Evolutionary conservation across 805 yeast species (phyloP), one percentile per base, ranked within the genome.

Genomic region (Sporopachydermia quercuum): DNA sequence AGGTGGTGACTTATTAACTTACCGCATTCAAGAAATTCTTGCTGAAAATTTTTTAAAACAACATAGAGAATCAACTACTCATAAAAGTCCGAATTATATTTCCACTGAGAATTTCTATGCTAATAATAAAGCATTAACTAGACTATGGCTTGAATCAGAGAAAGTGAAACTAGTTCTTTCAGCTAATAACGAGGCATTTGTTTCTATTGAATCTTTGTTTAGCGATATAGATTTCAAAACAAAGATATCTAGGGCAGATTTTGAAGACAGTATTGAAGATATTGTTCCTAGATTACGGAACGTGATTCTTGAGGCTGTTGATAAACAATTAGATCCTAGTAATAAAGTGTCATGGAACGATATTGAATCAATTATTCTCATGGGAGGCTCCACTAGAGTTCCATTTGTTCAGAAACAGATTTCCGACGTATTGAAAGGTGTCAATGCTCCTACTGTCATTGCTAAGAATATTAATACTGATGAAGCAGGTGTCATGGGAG

Each of bases 401-500:
- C 98, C 98, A 13, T 69, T 81, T 51, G 80, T 91, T 37, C 91
- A 85, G 57, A 67, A 71, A 42, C 27, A 39, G 27, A 60, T 78
- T 35, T 23, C 37, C 8, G 15, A 41, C 5, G 42, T 42, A n/a
- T 43, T 48, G 8, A 49, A 45, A 1, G 84, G 79, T 1, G 73
- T 72, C 15, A 78, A 73, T 2, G 54, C 63, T 38, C 13, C 8
- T 8, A n/a, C n/a, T 8, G 13, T n/a, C 13, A 65, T 87, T 34
- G 68, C 94, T 16, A 85, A 78, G 56, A 83, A 78, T 39, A 93
- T 91, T 36, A 91, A 91, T 57, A 91, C 98, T 0, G 98, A 91
- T 58, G 98, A 91, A 62, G 77, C 96, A 36, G 84, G 84, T 39
- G 95, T 84, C 11, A 67, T 83, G 49, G 98, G 98, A 38, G 74